Evolutionary conservation across 2,329 filamentous ascomycete species (phyloP).

Genomic region (Colletotrichum nymphaeae): DNA sequence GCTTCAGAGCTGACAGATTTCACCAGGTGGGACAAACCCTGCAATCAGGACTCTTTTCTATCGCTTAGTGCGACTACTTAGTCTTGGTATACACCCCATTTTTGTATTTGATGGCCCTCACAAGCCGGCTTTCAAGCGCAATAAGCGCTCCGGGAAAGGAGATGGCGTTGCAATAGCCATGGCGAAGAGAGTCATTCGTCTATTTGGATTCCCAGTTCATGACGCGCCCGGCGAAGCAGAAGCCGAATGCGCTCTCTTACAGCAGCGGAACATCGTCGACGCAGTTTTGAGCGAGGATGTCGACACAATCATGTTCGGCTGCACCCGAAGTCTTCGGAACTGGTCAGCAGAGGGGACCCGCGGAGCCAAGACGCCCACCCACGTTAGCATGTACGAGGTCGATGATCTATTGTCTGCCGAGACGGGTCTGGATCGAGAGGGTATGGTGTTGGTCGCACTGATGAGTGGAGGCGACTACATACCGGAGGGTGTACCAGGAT

Average conservation of each 20-base stretch:
- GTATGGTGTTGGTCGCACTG: conserved; percentile 93
- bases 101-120: conserved; percentile 92
- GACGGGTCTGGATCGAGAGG: conserved; percentile 80
- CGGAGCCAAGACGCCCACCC: conserved; percentile 79
- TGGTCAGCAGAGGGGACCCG: conserved; percentile 80
- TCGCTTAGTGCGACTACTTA: conserved; percentile 81
- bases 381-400: conserved; percentile 84
- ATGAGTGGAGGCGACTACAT: conserved; percentile 97
- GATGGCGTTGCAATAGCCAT: conserved; percentile 77
- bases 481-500: conserved; percentile 86
- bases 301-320: conserved; percentile 98
- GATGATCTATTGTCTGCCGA: conserved; percentile 52
- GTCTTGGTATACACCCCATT: conserved; percentile 83
- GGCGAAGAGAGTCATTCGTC: conserved; percentile 83
- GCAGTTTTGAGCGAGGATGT: conserved; percentile 96
- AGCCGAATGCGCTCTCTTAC: conserved; percentile 91
- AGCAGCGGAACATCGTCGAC: conserved; percentile 85
- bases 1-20: not conserved
- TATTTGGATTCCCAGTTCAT: conserved; percentile 88
- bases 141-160: conserved; percentile 77
- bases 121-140: conserved; percentile 88
- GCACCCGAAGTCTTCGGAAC: conserved; percentile 80
- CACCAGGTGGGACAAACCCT: conserved; percentile 82
- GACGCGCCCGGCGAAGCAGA: conserved; percentile 95
- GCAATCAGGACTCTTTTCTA: conserved; percentile 94